phyloP scores from a whole-genome alignment of 495 filamentous ascomycete genomes.

The Corynascus novoguineensis region DNA sequence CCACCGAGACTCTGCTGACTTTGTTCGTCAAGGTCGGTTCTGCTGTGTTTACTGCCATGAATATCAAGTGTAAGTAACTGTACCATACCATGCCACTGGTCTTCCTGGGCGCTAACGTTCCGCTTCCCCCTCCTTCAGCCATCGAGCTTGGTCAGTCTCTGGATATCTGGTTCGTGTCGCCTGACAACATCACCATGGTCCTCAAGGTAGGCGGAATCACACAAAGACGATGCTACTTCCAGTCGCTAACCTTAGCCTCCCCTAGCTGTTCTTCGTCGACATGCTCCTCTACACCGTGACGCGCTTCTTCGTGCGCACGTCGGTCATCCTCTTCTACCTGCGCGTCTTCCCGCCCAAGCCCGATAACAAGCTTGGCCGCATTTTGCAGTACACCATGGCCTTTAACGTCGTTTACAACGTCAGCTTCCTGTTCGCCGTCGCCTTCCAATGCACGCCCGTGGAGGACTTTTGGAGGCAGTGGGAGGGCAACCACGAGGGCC shows the following conservation, averaged over 20 bases:
- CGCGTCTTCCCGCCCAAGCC: constrained; percentile 38
- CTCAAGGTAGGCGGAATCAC: constrained; percentile 8
- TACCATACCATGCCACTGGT: background rate
- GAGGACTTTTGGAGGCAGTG: constrained; percentile 27
- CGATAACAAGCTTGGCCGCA: constrained; percentile 24
- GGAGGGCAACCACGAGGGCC: constrained; percentile 22
- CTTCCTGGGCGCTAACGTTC: too few relatives aligned
- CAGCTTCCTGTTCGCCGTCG: constrained; percentile 32
- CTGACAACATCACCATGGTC: constrained; percentile 39
- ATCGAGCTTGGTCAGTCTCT: constrained; percentile 39
- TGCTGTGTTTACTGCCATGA: constrained; percentile 17
- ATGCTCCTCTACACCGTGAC: constrained; percentile 38
- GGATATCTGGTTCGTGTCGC: constrained; percentile 46
- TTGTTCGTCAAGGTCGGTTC: constrained; percentile 10
- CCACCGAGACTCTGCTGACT: background rate
- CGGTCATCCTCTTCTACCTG: constrained; percentile 48
- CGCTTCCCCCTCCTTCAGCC: constrained; percentile 18
- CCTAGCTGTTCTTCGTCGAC: constrained; percentile 22
- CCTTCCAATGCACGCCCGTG: constrained; percentile 44
- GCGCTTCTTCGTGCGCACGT: constrained; percentile 39
- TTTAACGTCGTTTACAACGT: constrained; percentile 35
- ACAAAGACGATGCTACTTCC: background rate
- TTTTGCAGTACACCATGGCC: constrained; percentile 28
- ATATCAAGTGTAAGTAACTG: constrained; percentile 6
- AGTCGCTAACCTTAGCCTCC: background rate